Evolutionary conservation across 441 rosid species (phyloP).

Genomic region (Erodium trifolium): DNA sequence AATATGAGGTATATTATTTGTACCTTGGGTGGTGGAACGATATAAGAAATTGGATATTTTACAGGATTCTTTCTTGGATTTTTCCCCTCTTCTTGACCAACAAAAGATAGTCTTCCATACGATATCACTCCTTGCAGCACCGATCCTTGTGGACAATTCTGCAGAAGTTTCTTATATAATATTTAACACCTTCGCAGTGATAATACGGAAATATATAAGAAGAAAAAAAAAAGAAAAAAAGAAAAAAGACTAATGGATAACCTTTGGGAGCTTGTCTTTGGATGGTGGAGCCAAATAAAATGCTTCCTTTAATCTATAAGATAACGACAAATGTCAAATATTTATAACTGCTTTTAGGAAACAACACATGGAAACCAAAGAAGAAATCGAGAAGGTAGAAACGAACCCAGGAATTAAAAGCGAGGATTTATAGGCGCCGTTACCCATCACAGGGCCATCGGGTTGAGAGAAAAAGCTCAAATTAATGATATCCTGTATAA

Average conservation of each 20-base stretch:
- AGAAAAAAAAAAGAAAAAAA: not conserved
- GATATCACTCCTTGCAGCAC: conserved; percentile 72
- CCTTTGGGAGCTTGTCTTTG: conserved; percentile 94
- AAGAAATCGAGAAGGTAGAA: conserved; percentile 17
- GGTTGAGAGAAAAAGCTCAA: conserved; percentile 86
- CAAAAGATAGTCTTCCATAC: conserved; percentile 56
- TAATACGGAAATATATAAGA: not conserved
- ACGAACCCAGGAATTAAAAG: conserved; percentile 79
- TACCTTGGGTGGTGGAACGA: conserved; percentile 92
- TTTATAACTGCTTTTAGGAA: conserved; percentile 8
- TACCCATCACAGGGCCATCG: conserved; percentile 88
- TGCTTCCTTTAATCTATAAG: conserved; percentile 68
- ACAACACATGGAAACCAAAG: conserved; percentile 13
- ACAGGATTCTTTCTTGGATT: conserved; percentile 61
- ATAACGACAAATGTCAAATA: conserved; percentile 21
- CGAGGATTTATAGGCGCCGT: conserved; percentile 75
- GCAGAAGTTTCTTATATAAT: conserved; percentile 25
- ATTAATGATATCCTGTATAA: conserved; percentile 50
- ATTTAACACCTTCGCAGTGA: not conserved
- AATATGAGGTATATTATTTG: conserved; percentile 3
- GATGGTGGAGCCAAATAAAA: conserved; percentile 75
- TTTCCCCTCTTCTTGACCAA: conserved; percentile 39
- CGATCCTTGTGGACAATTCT: conserved; percentile 82
- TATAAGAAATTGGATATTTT: conserved; percentile 52
- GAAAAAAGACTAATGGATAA: conserved; percentile 18